A percentile compares a stretch with the other conserved stretches of the same genome.
phyloP scores from a whole-genome alignment of 192 early-diverging fungal species.

The Coemansia pectinata region DNA sequence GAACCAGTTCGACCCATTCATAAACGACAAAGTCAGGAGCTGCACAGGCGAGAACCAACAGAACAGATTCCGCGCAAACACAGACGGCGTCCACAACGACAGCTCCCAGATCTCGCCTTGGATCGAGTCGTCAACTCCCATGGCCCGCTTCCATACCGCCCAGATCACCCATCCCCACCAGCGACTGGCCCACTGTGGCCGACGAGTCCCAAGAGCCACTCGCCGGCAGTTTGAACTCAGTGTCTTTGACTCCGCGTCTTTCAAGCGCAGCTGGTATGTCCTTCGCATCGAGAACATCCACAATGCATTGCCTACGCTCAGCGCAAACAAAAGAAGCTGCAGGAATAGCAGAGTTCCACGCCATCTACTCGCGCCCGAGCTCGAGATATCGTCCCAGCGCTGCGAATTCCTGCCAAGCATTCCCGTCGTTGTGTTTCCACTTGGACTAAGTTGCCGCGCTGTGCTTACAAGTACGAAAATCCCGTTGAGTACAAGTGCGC shows the following conservation, averaged over 20 bases:
- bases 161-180: conserved; percentile 28
- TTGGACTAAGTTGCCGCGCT: conserved; percentile 25
- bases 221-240: conserved; percentile 35
- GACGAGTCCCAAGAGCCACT: conserved; percentile 29
- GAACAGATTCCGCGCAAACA: conserved; percentile 52
- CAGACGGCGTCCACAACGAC: conserved; percentile 50
- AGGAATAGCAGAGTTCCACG: conserved; percentile 17
- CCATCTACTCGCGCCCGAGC: conserved; percentile 5
- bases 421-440: conserved; percentile 1
- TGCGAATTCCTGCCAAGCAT: not conserved
- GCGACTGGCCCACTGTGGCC: conserved; percentile 43
- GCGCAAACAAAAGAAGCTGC: conserved; percentile 25
- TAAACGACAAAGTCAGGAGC: conserved; percentile 56
- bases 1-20: conserved; percentile 59
- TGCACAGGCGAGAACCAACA: conserved; percentile 68
- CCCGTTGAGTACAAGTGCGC: conserved; percentile 39
- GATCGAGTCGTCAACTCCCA: conserved; percentile 35
- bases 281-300: conserved; percentile 28
- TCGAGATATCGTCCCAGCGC: not conserved
- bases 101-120: conserved; percentile 56
- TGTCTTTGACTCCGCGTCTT: conserved; percentile 12
- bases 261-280: conserved; percentile 47
- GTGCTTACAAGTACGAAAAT: conserved; percentile 33
- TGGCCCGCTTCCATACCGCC: conserved; percentile 37
- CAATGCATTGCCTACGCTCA: conserved; percentile 45